Conservation (phyloP, 768 basidiomycete genomes). For the Dioszegia aurantiaca region DNA sequence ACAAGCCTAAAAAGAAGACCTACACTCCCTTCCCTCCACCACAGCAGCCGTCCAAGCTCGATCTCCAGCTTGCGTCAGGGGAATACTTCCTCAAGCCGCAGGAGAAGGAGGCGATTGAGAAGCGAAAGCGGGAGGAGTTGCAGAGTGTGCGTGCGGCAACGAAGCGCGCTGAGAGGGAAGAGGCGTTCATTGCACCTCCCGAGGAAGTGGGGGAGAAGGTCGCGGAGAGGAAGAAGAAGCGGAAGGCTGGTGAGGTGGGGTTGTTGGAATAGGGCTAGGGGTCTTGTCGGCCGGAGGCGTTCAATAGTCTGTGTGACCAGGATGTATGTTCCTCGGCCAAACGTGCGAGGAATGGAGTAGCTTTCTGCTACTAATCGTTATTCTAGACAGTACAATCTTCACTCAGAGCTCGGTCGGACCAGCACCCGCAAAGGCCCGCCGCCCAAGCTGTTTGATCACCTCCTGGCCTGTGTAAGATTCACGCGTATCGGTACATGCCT, state of each 20-base stretch:
- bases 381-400: too few species aligned
- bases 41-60: slow-evolving; percentile 90
- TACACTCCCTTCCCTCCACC: slow-evolving; percentile 99
- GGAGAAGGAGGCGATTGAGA: slow-evolving; percentile 77
- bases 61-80: slow-evolving; percentile 90
- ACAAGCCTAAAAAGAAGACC: slow-evolving; percentile 71
- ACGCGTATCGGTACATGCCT: too few species aligned
- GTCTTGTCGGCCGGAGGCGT: too few species aligned
- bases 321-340: too few species aligned
- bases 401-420: too few species aligned
- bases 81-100: slow-evolving; percentile 94
- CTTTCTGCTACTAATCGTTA: too few species aligned
- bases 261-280: slow-evolving; percentile 11
- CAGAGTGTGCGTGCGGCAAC: slow-evolving; percentile 73
- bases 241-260: slow-evolving; percentile 53
- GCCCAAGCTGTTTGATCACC: too few species aligned
- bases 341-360: too few species aligned
- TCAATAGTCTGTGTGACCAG: too few species aligned
- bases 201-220: slow-evolving; percentile 72
- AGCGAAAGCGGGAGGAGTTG: slow-evolving; percentile 70
- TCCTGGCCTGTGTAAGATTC: too few species aligned
- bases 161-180: slow-evolving; percentile 74
- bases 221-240: slow-evolving; percentile 65
- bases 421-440: too few species aligned
- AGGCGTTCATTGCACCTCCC: slow-evolving; percentile 82